phyloP scores from a whole-genome alignment of 257 asterid species.

The Nyctanthes arbortristis region DNA sequence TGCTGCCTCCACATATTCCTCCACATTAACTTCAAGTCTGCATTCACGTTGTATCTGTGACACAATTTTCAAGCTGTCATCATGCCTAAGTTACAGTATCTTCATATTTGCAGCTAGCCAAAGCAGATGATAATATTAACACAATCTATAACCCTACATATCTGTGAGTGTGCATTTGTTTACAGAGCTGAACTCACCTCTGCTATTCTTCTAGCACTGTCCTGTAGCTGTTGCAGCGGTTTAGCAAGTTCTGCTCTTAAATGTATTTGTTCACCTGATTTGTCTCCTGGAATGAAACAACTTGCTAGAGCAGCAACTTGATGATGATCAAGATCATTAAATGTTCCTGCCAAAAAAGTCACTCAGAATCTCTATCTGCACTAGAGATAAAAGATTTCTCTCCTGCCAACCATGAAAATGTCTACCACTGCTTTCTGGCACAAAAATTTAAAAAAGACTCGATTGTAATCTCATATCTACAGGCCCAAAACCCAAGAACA shows the following conservation, averaged over 20 bases:
- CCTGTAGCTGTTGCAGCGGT: constrained; percentile 96
- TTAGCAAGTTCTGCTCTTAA: constrained; percentile 87
- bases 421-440: background rate
- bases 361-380: constrained; percentile 5
- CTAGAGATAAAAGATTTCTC: constrained; percentile 20
- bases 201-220: constrained; percentile 91
- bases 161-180: background rate
- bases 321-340: constrained; percentile 93
- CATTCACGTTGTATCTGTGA: constrained; percentile 96
- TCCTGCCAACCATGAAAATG: constrained; percentile 3
- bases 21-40: constrained; percentile 87
- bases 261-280: constrained; percentile 71
- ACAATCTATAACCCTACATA: background rate
- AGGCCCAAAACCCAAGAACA: constrained; percentile 7
- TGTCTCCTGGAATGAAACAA: constrained; percentile 94
- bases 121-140: constrained; percentile 7
- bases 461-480: background rate
- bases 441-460: background rate
- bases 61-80: constrained; percentile 14
- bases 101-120: background rate
- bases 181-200: constrained; percentile 55
- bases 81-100: background rate
- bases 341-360: constrained; percentile 59
- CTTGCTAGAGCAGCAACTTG: constrained; percentile 93
- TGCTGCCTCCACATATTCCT: constrained; percentile 94